Conservation (phyloP, 768 basidiomycete genomes). For the Boletus sp. region DNA sequence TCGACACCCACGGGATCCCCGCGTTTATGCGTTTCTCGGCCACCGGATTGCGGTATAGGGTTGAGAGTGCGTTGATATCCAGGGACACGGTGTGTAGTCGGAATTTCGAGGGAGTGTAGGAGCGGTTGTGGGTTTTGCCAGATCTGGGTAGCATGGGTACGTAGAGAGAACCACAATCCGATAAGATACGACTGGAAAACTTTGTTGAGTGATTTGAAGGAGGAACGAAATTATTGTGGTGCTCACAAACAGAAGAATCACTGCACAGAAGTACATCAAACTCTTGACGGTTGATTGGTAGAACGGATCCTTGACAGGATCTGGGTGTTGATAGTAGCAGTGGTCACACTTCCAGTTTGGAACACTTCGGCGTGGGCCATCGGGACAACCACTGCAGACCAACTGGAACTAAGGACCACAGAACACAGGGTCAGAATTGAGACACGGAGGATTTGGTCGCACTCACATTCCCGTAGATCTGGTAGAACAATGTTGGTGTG, state of each 20-base stretch:
- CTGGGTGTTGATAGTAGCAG: conserved; percentile 93
- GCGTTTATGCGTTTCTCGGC: conserved; percentile 39
- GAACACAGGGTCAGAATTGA: conserved; percentile 13
- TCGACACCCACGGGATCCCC: conserved; percentile 38
- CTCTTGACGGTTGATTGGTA: conserved; percentile 93
- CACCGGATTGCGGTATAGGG: conserved; percentile 5
- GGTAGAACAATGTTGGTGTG: conserved; percentile 95
- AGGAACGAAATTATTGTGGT: background rate
- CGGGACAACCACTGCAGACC: conserved; percentile 78
- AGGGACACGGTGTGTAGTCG: conserved; percentile 51
- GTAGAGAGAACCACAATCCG: conserved; percentile 97
- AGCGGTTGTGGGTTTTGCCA: conserved; percentile 97
- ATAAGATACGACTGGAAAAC: conserved; percentile 82
- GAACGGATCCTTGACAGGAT: conserved; percentile 91
- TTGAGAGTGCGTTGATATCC: conserved; percentile 54
- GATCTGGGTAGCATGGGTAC: conserved; percentile 96
- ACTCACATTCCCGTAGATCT: conserved; percentile 94
- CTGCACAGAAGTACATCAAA: conserved; percentile 96
- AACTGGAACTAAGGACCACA: conserved; percentile 67
- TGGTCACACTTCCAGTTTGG: conserved; percentile 80
- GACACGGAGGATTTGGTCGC: background rate
- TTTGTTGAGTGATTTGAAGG: conserved; percentile 3
- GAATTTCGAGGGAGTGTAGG: conserved; percentile 62
- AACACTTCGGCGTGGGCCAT: conserved; percentile 15
- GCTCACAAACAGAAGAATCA: conserved; percentile 84